Base-by-base conservation (phyloP, 257 asterid species). In the Paulownia fortunei region DNA sequence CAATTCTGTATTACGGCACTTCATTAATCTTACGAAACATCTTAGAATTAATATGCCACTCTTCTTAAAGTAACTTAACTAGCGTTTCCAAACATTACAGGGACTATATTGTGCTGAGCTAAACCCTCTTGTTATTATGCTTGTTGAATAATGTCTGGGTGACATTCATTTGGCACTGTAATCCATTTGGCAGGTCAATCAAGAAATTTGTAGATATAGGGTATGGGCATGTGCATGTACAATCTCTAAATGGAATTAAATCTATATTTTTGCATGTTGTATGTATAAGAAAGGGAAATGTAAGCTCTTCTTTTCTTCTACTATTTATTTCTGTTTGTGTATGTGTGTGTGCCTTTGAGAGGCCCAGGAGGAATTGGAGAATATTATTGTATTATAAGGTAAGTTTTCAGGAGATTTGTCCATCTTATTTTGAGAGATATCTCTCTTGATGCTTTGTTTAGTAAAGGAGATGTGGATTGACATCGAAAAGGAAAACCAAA, bases 361-460 rank as follows among this genome's bases (percentile, higher is more conserved):
- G 74, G 47, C 41, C 44, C 42, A n/a, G 24, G 34, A 23, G 34
- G 46, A 41, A 74, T 41, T 24, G 19, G 39, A 26, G 47, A 67
- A 39, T 54, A 32, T 46, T 15, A 44, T 66, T 58, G 44, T 58
- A 30, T 42, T 69, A 54, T 32, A 77, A 2, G 61, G 18, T 72
- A n/a, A 60, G 0, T 47, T 78, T 30, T 47, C 61, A 30, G 24
- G 54, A 63, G 52, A n/a, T 58, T 11, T 49, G 37, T 37, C 52
- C 51, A 52, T 64, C 46, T 12, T 21, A 34, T 5, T 46, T 24
- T 23, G 65, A 26, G 19, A 47, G 73, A 49, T 34, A 11, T 2
- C 51, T 8, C 49, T 60, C 51, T 23, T n/a, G 69, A 41, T 69
- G 72, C 66, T 69, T 71, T 24, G 12, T 13, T 72, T 56, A 18